These are phyloP conservation scores for Alternaria arbusti DNA, from an alignment of 2,329 filamentous ascomycete species.

Conservation along the genomic window DNA sequence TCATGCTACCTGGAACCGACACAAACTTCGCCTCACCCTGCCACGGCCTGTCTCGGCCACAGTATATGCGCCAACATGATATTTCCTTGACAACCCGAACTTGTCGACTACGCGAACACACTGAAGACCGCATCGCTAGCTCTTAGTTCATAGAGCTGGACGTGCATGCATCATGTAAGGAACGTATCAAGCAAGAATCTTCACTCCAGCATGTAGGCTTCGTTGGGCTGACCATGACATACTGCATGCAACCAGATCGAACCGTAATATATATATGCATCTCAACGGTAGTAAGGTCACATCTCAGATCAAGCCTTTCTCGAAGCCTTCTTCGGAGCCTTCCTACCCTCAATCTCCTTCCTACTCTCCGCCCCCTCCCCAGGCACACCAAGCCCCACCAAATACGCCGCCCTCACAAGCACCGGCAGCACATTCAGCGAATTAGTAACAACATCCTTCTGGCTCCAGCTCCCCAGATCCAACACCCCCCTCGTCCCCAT, in stretches of 20 bases:
- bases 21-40: not conserved
- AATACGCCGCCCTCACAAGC: slow-evolving; percentile 44
- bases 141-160: not conserved
- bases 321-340: slow-evolving; percentile 12
- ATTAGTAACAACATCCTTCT: slow-evolving; percentile 50
- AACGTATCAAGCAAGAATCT: not conserved
- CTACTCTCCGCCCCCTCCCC: not conserved
- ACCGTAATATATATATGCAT: not conserved
- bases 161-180: not conserved
- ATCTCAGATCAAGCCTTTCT: not conserved
- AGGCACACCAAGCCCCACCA: slow-evolving; percentile 44
- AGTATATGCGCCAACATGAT: not conserved
- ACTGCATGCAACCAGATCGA: not conserved
- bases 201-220: not conserved
- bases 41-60: not conserved
- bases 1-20: not conserved
- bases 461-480: slow-evolving; percentile 39
- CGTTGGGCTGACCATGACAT: not conserved
- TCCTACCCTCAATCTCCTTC: slow-evolving; percentile 11
- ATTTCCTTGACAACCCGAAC: not conserved
- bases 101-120: not conserved
- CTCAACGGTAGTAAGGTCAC: not conserved
- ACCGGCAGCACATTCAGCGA: slow-evolving; percentile 41
- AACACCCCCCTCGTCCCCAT: slow-evolving; percentile 37
- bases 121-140: not conserved